These are phyloP conservation scores for Thermothielavioides terrestris DNA, from an alignment of 495 filamentous ascomycete species.

Conservation along the genomic window DNA sequence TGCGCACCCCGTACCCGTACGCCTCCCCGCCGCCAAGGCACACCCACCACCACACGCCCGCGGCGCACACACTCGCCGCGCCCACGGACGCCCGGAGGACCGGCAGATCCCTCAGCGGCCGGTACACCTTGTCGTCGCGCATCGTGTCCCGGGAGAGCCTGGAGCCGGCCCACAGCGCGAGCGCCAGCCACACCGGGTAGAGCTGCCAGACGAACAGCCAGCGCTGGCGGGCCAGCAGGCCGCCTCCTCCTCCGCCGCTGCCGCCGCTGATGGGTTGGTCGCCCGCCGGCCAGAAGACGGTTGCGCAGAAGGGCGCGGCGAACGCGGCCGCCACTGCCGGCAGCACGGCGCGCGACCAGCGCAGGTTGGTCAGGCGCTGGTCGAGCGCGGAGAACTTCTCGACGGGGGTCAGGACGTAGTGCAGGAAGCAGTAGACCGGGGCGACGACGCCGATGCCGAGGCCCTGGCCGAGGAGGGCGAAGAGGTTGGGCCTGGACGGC, in stretches of 20 bases:
- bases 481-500: conserved; percentile 13
- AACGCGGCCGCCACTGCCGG: conserved; percentile 6
- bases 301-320: conserved; percentile 35
- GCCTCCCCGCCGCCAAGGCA: too few species aligned
- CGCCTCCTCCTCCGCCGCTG: too few species aligned
- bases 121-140: not conserved
- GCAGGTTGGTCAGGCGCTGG: conserved; percentile 7
- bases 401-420: conserved; percentile 11
- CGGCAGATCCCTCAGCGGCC: not conserved
- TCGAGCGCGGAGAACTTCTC: conserved; percentile 3
- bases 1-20: not conserved
- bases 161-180: not conserved
- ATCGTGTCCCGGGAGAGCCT: conserved; percentile 4
- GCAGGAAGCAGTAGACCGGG: conserved; percentile 16
- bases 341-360: not conserved
- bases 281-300: conserved; percentile 58
- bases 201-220: conserved; percentile 11
- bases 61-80: not conserved
- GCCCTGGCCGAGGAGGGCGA: conserved; percentile 12
- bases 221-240: not conserved
- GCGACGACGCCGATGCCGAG: conserved; percentile 14
- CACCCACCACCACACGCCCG: conserved; percentile 3
- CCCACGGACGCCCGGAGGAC: conserved; percentile 2
- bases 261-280: too few species aligned
- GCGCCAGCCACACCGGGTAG: conserved; percentile 2